Base-by-base conservation (phyloP, 441 rosid genomes). In the Bruguiera hainesii region DNA sequence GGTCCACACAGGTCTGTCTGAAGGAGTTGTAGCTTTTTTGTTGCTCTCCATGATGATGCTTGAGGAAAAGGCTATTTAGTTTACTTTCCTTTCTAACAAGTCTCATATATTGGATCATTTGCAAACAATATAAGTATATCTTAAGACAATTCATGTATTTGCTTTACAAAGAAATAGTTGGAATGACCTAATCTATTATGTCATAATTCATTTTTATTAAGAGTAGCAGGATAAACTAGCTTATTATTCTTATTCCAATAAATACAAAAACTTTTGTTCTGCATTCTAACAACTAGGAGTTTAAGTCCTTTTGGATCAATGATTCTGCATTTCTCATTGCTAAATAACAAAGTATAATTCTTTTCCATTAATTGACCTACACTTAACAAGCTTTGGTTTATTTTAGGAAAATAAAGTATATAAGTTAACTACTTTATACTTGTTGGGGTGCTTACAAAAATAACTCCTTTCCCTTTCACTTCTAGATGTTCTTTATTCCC, bases 371-470 rank as follows among this genome's bases (percentile, higher is more conserved):
- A 7, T 10, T n/a, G 0, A n/a, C 11, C 0, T 6, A n/a, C 11
- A 7, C 25, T 51, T 51, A 23, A 33, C 0, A 51, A 51, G 25
- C 7, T 51, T 7, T 51, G 11, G 10, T 51, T 9, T 6, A n/a
- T 51, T 2, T 51, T 0, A 6, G 1, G 25, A 1, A 51, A 4
- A 51, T n/a, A 51, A 7, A n/a, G 7, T 3, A 51, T 0, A 10
- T 51, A 0, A 7, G 0, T n/a, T n/a, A 51, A 2, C 7, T 19
- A n/a, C 4, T n/a, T 51, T 6, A 0, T 51, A 7, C 25, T 3
- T 51, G 21, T 0, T n/a, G 1, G n/a, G 3, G 3, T n/a, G 6
- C n/a, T 0, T 0, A n/a, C 0, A n/a, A 10, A 0, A 3, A n/a
- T 0, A 23, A 1, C 4, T 7, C 11, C 1, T 4, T 51, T n/a